phyloP scores from a whole-genome alignment of 345 rosid species.

The Rhodamnia argentea region DNA sequence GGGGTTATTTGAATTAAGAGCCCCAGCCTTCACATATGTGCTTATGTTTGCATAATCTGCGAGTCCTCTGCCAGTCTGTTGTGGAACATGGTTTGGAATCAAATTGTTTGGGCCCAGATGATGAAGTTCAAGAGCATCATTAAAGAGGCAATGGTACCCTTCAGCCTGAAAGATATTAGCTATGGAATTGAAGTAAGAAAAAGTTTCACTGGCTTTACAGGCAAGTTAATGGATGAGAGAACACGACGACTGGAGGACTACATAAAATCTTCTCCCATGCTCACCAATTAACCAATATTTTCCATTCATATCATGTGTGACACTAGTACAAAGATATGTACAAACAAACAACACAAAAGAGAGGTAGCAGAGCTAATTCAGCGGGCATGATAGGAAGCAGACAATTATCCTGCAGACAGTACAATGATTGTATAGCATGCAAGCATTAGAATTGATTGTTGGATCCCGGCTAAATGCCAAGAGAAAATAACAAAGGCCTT shows the following conservation, averaged over 20 bases:
- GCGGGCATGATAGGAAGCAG: background rate
- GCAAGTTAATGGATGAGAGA: background rate
- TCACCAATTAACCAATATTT: background rate
- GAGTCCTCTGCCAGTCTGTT: constrained; percentile 24
- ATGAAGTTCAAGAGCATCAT: constrained; percentile 87
- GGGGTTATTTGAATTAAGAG: constrained; percentile 29
- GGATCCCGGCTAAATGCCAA: background rate
- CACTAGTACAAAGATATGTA: background rate
- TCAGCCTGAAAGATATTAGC: constrained; percentile 47
- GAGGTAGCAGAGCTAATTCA: background rate
- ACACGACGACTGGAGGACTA: background rate
- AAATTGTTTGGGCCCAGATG: constrained; percentile 62
- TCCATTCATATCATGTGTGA: background rate
- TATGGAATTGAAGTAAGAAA: background rate
- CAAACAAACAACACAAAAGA: background rate
- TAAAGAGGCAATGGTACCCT: constrained; percentile 72
- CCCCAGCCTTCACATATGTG: constrained; percentile 26
- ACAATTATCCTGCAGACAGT: background rate
- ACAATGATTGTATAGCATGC: background rate
- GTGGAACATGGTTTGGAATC: constrained; percentile 59
- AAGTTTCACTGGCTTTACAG: background rate
- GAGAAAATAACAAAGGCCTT: background rate
- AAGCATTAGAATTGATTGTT: background rate
- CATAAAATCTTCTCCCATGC: background rate
- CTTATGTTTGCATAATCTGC: constrained; percentile 11